Base-by-base conservation (phyloP, 768 basidiomycete species). In the Panaeolus papilionaceus region DNA sequence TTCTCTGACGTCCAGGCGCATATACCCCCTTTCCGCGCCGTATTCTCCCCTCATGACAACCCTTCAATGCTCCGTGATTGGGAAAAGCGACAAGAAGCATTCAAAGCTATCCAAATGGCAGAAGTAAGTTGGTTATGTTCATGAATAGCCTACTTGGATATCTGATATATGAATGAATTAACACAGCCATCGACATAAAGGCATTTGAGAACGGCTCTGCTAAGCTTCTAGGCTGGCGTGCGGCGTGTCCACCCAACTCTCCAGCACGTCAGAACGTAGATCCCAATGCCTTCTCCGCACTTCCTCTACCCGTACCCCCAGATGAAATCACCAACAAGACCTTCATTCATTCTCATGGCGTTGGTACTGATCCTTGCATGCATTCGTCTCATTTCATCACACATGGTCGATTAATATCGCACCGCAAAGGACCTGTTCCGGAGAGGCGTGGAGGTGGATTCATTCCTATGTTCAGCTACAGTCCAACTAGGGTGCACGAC, bases 371-470 rank as follows among this genome's bases (percentile, higher is more conserved):
- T 70, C 83, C 85, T 9, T 88, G 86, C 72, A 70, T 71, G 3
- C 81, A 86, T 69, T 81, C 83, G 12, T 69, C 73, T 11, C 74
- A 79, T 72, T 69, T 83, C 16, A 75, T 80, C 39, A 69, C 76
- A 0, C 86, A 88, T 66, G 88, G 86, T 0, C 82, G 85, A 64
- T 87, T 85, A 74, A 79, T 88, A 66, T 80, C 86, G 0, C 82
- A 86, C 66, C 72, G 76, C 7, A 67, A 45, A 1, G 88, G 88
- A 0, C 88, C 88, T 0, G 65, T 72, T 3, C 82, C 86, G 0
- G 77, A 81, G 47, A 75, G 68, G 5, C 74, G 71, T 1, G 54
- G 54, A 58, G 54, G 54, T 4, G 54, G 54, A 6, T 75, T 88
- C 58, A 70, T 85, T 5, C 88, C 88, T 0, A 81, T 84, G n/a